Base-by-base conservation (phyloP, 331 rosid genomes). In the Malus hybrid region DNA sequence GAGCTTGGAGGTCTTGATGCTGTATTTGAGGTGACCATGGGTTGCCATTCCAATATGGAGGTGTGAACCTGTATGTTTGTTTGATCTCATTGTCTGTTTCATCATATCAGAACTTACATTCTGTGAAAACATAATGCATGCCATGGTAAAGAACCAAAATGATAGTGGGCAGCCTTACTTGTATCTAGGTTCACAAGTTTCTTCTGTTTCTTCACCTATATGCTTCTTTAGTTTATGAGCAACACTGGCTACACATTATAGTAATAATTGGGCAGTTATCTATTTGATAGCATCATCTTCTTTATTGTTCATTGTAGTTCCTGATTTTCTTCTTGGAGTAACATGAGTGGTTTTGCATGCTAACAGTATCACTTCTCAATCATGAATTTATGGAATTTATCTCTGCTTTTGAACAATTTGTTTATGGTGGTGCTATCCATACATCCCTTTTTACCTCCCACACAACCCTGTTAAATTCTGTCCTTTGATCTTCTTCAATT, bases 1-100 rank as follows among this genome's bases (percentile, higher is more conserved):
- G 97, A 95, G 94, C 88, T 87, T 78, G 97, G 97, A 76, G 99
- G 98, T 73, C 98, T 95, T 83, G 98, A 95, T 76, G 88, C 91
- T 33, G 91, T 95, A 79, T 92, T 92, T 84, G 97, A 90, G 79
- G 93, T 95, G 39, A 85, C 89, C 74, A 55, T 82, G 90, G 86
- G 81, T 69, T 95, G 99, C 83, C 89, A 92, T 86, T 89, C 93
- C 6, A 90, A 92, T 85, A 74, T 95, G 98, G 85, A 95, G 99
- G 99, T 95, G 93, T 88, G 99, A 83, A 79, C 96, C 84, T 88
- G 93, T 87, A 83, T 87, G 89, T 86, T 89, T 78, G 80, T 83
- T 86, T 85, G 76, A 80, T 85, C 87, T 79, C 66, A 75, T 83
- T 71, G 76, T 54, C 67, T 72, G 87, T 75, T 79, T 82, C 80